These are phyloP conservation scores for Malus hybrid DNA, from an alignment of 331 rosid species.

Conservation along the genomic window DNA sequence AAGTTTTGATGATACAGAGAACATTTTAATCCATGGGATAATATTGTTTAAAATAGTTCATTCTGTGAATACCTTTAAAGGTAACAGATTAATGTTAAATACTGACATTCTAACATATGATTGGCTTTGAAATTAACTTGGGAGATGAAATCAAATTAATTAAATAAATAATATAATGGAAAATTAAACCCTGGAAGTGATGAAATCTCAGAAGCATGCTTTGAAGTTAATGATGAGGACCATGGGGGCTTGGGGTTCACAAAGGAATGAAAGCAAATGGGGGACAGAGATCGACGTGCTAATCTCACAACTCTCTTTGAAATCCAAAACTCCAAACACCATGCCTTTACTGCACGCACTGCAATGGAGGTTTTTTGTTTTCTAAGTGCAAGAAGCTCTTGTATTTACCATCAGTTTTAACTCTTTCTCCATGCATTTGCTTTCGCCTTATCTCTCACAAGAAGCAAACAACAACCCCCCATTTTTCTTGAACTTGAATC, in stretches of 20 bases:
- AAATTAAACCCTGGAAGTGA: slow-evolving; percentile 27
- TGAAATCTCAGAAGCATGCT: slow-evolving; percentile 40
- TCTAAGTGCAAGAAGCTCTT: slow-evolving; percentile 3
- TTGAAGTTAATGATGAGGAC: slow-evolving; percentile 52
- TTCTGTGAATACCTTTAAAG: not conserved
- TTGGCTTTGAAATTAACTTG: slow-evolving; percentile 18
- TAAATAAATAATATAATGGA: not conserved
- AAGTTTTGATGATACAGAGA: not conserved
- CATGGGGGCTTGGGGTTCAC: slow-evolving; percentile 10
- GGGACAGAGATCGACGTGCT: slow-evolving; percentile 47
- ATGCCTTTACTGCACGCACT: slow-evolving; percentile 54
- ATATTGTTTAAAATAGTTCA: not conserved
- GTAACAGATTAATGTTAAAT: not conserved
- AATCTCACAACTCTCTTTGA: slow-evolving; percentile 18
- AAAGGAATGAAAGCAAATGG: slow-evolving; percentile 25
- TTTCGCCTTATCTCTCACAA: not conserved
- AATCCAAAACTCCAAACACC: slow-evolving; percentile 50
- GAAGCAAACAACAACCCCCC: not conserved
- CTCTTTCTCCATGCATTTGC: not conserved
- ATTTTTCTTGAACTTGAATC: not conserved
- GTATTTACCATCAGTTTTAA: not conserved
- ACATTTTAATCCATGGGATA: not conserved
- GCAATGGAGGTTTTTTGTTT: slow-evolving; percentile 32
- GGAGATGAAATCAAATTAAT: not conserved
- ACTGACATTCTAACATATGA: slow-evolving; percentile 23